Evolutionary conservation across 495 filamentous ascomycete species (phyloP), one percentile per base, ranked within the genome.

Genomic region (Usnea hakonensis): DNA sequence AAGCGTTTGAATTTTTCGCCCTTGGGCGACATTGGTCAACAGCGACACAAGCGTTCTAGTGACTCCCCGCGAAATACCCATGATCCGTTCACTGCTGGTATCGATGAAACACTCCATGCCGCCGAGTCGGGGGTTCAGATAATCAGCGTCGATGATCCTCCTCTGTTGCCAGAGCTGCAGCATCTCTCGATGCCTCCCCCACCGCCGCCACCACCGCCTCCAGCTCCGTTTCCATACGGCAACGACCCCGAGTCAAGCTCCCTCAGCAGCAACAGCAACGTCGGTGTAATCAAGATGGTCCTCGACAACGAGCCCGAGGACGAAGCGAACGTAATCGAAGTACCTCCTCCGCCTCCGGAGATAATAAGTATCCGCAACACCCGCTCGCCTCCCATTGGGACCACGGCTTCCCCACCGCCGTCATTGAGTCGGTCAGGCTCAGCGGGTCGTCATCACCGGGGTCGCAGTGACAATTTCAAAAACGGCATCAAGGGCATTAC

Each of bases 91-190:
- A 72, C 73, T 19, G 70, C 80, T 16, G 84, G 85, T 72, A 87
- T 95, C 62, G 85, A 89, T 67, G 85, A 87, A 69, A 83, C 83
- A 2, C 76, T 90, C 36, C 71, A 81, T 72, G 74, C 79, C 63
- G 73, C 72, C 57, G 58, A 68, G 59, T 67, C 43, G 54, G 55
- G 26, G 35, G 58, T 67, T 26, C 54, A 66, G 23, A 14, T 37
- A 9, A 21, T 46, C 33, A 56, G 37, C 41, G 59, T 73, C 23
- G 65, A 69, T 3, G 54, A 53, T 16, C 85, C 87, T 14, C 85
- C 85, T 14, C 81, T 95, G 36, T 78, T 96, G 43, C 85, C 86
- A 56, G 88, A 96, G 65, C 82, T 95, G n/a, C 88, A 91, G 69
- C 91, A 96, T 73, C 81, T 96, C 11, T 85, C 85, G 33, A 61